Evolutionary conservation across 2,329 filamentous ascomycete genomes (phyloP).

Genomic region (Alternaria dauci): DNA sequence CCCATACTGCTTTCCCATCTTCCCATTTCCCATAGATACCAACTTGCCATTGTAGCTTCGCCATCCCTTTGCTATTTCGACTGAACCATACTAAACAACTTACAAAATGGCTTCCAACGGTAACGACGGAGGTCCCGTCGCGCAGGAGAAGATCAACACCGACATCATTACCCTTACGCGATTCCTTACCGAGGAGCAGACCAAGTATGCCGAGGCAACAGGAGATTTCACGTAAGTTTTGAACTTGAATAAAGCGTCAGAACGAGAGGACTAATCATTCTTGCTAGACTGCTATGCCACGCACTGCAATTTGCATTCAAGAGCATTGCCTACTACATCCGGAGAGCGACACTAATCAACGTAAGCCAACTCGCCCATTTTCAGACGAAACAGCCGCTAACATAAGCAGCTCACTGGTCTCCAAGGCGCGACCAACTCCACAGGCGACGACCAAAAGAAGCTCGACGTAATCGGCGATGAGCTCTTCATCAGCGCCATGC

Average conservation of each 20-base stretch:
- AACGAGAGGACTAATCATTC: background rate
- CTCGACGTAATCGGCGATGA: conserved; percentile 99
- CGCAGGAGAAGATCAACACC: conserved; percentile 85
- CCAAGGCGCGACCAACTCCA: conserved; percentile 92
- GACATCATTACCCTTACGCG: conserved; percentile 95
- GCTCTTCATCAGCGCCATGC: conserved; percentile 95
- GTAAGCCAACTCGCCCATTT: conserved; percentile 35
- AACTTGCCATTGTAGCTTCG: conserved; percentile 1
- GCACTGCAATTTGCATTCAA: conserved; percentile 99
- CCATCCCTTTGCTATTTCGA: background rate
- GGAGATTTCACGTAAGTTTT: conserved; percentile 92
- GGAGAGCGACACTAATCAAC: conserved; percentile 92
- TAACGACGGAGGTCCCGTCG: conserved; percentile 61
- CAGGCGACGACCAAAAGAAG: conserved; percentile 99
- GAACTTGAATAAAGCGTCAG: background rate
- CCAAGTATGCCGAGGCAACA: conserved; percentile 90
- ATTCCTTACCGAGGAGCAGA: conserved; percentile 95
- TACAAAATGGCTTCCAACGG: conserved; percentile 53
- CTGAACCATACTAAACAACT: background rate
- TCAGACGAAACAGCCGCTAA: conserved; percentile 20
- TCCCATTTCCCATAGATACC: conserved; percentile 3
- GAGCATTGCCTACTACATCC: conserved; percentile 99
- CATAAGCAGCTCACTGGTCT: conserved; percentile 77
- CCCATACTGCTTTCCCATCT: conserved; percentile 11
- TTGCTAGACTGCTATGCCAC: conserved; percentile 86